These are phyloP conservation scores for Obba rivulosa DNA, from an alignment of 768 basidiomycete genomes.

Conservation along the genomic window DNA sequence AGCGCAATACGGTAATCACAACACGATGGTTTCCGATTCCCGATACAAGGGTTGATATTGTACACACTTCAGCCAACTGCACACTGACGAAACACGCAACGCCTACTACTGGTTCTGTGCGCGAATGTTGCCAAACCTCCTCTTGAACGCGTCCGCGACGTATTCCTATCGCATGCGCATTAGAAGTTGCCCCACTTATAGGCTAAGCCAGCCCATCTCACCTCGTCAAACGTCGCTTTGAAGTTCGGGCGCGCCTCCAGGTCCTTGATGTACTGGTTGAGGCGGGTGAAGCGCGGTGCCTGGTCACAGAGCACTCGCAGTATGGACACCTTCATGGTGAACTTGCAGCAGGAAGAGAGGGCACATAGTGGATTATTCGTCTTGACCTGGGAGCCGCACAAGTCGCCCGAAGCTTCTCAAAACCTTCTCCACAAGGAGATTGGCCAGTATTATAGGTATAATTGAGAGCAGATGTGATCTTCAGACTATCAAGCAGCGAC, in stretches of 20 bases:
- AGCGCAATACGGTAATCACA: no score
- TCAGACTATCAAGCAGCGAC: no score
- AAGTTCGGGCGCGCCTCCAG: neutral
- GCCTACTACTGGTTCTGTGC: neutral
- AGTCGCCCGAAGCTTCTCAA: no score
- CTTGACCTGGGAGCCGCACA: no score
- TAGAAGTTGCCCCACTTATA: neutral
- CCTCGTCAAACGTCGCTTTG: slow-evolving; percentile 46
- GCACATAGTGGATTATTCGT: no score
- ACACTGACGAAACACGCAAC: no score
- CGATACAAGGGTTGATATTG: neutral
- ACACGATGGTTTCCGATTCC: neutral
- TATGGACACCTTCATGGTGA: slow-evolving; percentile 44
- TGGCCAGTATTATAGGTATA: no score
- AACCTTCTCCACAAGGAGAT: no score
- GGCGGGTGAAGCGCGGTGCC: neutral
- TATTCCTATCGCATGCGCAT: slow-evolving; percentile 9
- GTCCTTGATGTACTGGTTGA: neutral
- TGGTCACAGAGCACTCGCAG: slow-evolving; percentile 28
- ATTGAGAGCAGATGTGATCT: no score
- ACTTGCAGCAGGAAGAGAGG: no score
- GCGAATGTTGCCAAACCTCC: slow-evolving; percentile 11
- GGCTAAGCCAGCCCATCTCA: slow-evolving; percentile 21
- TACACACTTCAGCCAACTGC: neutral
- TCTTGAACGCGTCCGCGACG: slow-evolving; percentile 12